These are phyloP conservation scores for Trichoderma erinaceum DNA, from an alignment of 495 filamentous ascomycete genomes.

Conservation along the genomic window DNA sequence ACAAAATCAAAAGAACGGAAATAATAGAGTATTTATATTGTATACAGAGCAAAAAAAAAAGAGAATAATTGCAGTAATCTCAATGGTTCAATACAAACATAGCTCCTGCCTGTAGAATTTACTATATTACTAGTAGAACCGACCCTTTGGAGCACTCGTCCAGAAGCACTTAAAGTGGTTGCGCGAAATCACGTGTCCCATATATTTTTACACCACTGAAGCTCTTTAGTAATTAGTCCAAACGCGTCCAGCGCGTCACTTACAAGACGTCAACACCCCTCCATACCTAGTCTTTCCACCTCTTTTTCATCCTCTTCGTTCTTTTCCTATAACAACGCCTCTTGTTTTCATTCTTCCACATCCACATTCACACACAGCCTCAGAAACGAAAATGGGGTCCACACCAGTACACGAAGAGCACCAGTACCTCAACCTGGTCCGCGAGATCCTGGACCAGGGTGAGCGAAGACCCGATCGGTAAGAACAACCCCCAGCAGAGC, in stretches of 20 bases:
- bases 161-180: not conserved
- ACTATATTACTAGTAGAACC: no score
- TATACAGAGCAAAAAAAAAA: no score
- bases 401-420: constrained; percentile 55
- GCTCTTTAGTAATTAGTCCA: not conserved
- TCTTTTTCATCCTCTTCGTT: not conserved
- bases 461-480: constrained; percentile 77
- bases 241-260: constrained; percentile 5
- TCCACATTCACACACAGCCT: not conserved
- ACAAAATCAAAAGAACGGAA: no score
- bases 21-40: no score
- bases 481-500: not conserved
- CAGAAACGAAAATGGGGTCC: not conserved
- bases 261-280: not conserved
- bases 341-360: not conserved
- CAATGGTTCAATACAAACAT: no score
- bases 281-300: not conserved
- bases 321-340: not conserved
- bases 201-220: not conserved
- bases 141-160: no score
- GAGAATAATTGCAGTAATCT: no score
- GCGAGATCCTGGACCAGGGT: constrained; percentile 64
- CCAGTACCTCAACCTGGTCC: constrained; percentile 73
- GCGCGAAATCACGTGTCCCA: constrained; percentile 6
- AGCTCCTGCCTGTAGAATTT: no score